A percentile compares a stretch with the other conserved stretches of the same genome.
Evolutionary conservation across 2,329 filamentous ascomycete species (phyloP).

Genomic region (Diaporthe sp.): DNA sequence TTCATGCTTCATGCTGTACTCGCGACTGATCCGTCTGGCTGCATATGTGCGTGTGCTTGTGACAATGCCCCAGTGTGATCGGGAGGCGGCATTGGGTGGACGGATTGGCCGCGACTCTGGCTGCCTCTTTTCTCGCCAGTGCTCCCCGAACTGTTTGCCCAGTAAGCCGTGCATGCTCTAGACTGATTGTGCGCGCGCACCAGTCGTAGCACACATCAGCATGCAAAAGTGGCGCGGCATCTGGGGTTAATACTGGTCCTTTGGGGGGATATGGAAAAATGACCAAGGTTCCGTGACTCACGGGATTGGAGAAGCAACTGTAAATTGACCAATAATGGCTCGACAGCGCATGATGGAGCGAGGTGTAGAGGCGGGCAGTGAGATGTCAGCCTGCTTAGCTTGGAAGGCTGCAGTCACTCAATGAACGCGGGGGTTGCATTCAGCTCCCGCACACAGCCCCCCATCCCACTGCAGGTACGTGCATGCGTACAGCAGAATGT

Average conservation of each 20-base stretch:
- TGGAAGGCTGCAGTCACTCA: neutral
- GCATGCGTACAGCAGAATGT: neutral
- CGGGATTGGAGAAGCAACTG: neutral
- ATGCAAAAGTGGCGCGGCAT: neutral
- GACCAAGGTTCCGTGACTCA: neutral
- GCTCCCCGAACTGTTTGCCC: constrained; percentile 14
- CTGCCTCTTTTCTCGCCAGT: constrained; percentile 11
- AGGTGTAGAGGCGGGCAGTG: neutral
- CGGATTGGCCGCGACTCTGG: neutral
- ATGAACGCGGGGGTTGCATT: constrained; percentile 17
- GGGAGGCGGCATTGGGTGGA: constrained; percentile 7
- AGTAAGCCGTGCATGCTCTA: neutral
- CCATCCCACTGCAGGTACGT: constrained; percentile 1
- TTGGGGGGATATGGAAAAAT: constrained; percentile 14
- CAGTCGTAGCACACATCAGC: neutral
- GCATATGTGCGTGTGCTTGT: constrained; percentile 21
- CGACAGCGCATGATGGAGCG: neutral
- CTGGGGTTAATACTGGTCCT: neutral
- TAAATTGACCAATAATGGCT: constrained; percentile 8
- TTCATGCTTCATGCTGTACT: neutral
- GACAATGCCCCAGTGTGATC: neutral
- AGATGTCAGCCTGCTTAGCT: neutral
- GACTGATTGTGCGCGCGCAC: neutral
- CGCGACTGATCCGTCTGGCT: neutral
- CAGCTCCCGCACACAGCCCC: neutral